Conservation (phyloP, 2,329 filamentous ascomycete genomes). For the Sporothrix dimorphospora region DNA sequence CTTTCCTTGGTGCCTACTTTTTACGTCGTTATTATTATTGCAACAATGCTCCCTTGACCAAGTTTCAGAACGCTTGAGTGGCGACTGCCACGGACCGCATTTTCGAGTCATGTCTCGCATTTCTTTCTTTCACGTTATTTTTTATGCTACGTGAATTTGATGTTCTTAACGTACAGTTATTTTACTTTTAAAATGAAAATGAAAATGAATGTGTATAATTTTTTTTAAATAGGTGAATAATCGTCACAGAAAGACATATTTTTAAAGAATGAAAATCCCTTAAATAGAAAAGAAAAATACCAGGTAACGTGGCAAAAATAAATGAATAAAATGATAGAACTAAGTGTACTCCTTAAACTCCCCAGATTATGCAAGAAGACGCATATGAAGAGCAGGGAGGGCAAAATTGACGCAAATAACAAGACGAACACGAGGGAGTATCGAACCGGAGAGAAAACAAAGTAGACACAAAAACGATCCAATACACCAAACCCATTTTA, state of each 20-base stretch:
- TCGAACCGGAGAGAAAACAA: constrained; percentile 5
- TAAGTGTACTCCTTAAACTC: constrained; percentile 7
- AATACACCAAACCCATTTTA: not conserved
- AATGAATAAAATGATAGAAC: not conserved
- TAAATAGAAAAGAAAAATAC: not conserved
- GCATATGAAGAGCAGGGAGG: not conserved
- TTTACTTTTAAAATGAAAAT: too few species aligned
- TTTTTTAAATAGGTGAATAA: too few species aligned
- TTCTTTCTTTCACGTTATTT: not conserved
- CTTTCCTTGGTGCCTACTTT: not conserved
- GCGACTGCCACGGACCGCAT: not conserved
- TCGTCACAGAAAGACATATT: too few species aligned
- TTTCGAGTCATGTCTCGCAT: not conserved
- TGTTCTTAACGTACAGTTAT: too few species aligned
- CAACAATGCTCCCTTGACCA: not conserved
- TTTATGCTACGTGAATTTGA: not conserved
- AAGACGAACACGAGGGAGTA: constrained; percentile 21
- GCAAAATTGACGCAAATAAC: not conserved
- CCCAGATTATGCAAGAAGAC: not conserved
- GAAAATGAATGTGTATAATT: too few species aligned
- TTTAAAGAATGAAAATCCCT: too few species aligned
- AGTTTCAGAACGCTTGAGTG: not conserved
- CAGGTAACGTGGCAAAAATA: not conserved
- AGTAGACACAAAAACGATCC: not conserved
- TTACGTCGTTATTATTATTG: not conserved